A percentile compares a stretch with the other conserved stretches of the same genome.
Conservation (phyloP, 805 yeast genomes). For the Blastobotrys parvus region DNA sequence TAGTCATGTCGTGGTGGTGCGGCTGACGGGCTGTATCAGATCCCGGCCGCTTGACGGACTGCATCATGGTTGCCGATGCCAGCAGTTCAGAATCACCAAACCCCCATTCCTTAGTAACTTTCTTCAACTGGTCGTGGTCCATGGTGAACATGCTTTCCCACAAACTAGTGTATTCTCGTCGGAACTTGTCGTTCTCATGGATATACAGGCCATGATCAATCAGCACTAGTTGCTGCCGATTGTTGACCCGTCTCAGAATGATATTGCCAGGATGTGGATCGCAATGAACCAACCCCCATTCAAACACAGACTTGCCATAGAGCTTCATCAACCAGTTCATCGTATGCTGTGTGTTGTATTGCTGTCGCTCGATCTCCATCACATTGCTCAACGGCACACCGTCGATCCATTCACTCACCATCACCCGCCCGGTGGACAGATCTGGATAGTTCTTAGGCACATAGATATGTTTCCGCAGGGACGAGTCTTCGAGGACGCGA, state of each 20-base stretch:
- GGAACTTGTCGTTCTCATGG: constrained; percentile 40
- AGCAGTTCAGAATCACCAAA: constrained; percentile 56
- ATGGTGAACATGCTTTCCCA: constrained; percentile 57
- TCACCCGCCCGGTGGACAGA: constrained; percentile 40
- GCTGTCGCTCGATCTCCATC: constrained; percentile 32
- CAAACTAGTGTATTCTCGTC: constrained; percentile 47
- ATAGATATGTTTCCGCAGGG: constrained; percentile 30
- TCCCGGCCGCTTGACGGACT: constrained; percentile 32
- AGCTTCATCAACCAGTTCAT: constrained; percentile 44
- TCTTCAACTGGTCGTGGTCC: constrained; percentile 39
- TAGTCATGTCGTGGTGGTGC: not conserved
- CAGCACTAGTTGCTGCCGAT: constrained; percentile 43
- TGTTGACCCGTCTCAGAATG: constrained; percentile 36
- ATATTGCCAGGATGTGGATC: constrained; percentile 82
- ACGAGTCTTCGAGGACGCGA: constrained; percentile 36
- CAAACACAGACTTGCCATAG: constrained; percentile 51
- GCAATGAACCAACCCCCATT: constrained; percentile 62
- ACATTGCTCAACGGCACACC: constrained; percentile 51
- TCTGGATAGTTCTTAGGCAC: constrained; percentile 47
- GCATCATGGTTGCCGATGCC: constrained; percentile 46
- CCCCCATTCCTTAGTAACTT: constrained; percentile 58
- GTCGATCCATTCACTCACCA: constrained; percentile 70
- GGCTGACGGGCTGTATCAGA: constrained; percentile 10
- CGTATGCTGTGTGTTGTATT: constrained; percentile 33
- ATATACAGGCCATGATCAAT: constrained; percentile 72